Conservation (phyloP, 2,329 filamentous ascomycete species). For the Phaeophleospora eucalypticola region DNA sequence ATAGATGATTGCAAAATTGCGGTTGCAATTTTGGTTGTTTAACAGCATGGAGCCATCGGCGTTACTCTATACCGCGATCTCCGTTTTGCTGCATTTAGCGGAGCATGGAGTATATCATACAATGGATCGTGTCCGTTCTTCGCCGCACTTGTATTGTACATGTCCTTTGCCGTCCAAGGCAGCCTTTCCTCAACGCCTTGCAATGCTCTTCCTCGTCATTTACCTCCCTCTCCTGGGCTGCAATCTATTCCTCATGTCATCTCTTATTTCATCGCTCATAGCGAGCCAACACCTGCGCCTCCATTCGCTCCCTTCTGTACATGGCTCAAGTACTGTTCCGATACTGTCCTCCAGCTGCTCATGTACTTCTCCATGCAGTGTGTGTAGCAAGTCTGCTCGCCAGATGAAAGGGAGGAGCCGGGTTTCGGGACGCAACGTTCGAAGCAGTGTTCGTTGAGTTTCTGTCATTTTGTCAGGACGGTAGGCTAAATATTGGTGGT, state of each 20-base stretch:
- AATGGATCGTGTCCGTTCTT: slow-evolving; percentile 1
- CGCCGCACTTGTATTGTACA: neutral
- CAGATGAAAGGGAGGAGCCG: slow-evolving; percentile 46
- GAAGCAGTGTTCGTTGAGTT: slow-evolving; percentile 56
- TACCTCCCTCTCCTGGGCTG: neutral
- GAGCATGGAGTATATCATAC: slow-evolving; percentile 14
- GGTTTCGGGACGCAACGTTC: slow-evolving; percentile 53
- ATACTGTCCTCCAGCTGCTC: slow-evolving; percentile 50
- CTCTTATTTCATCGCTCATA: slow-evolving; percentile 6
- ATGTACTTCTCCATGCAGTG: slow-evolving; percentile 56
- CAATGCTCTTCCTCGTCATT: slow-evolving; percentile 5
- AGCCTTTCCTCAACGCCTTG: slow-evolving; percentile 8
- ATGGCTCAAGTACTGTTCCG: slow-evolving; percentile 45
- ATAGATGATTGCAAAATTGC: no score
- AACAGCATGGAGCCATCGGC: neutral
- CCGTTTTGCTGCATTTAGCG: slow-evolving; percentile 5
- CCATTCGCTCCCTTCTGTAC: slow-evolving; percentile 40
- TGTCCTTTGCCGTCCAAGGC: neutral
- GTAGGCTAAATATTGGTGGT: no score
- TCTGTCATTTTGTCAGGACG: slow-evolving; percentile 34
- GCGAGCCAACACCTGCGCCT: slow-evolving; percentile 18
- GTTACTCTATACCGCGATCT: neutral
- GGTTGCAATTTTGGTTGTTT: neutral
- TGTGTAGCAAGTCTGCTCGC: slow-evolving; percentile 49
- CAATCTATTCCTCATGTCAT: neutral